These are phyloP conservation scores for Scheffersomyces illinoinensis DNA, from an alignment of 1,139 yeast genomes.

Conservation along the genomic window DNA sequence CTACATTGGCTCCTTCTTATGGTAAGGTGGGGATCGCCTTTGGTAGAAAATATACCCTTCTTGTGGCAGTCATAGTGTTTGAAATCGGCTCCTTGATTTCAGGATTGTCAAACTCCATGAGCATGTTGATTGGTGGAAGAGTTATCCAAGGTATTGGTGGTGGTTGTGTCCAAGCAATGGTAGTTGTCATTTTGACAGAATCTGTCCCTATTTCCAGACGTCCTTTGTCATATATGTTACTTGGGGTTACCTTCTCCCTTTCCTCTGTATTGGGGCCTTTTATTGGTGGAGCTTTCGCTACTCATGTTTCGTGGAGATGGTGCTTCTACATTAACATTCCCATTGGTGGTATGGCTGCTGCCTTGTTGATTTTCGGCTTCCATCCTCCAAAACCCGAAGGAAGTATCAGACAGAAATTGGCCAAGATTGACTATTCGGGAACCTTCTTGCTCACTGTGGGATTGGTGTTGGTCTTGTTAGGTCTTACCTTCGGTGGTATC, in stretches of 20 bases:
- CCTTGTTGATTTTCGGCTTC: conserved; percentile 26
- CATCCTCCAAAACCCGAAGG: conserved; percentile 33
- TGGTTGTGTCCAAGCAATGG: conserved; percentile 16
- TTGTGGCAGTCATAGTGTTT: conserved; percentile 13
- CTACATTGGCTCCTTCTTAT: conserved; percentile 15
- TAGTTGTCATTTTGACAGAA: conserved; percentile 13
- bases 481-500: conserved; percentile 37
- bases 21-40: conserved; percentile 16
- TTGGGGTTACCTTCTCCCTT: conserved; percentile 14
- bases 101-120: conserved; percentile 13
- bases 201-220: conserved; percentile 14
- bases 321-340: conserved; percentile 34
- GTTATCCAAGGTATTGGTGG: conserved; percentile 17
- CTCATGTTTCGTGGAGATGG: conserved; percentile 10
- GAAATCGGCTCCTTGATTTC: conserved; percentile 15
- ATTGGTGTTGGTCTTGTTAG: conserved; percentile 32
- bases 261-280: conserved; percentile 17
- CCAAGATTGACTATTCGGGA: conserved; percentile 35
- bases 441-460: conserved; percentile 30
- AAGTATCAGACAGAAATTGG: conserved; percentile 15
- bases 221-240: conserved; percentile 12
- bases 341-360: conserved; percentile 34
- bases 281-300: conserved; percentile 16
- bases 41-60: conserved; percentile 15
- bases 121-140: conserved; percentile 17